Base-by-base conservation (phyloP, 306 rosid genomes). In the Fragaria iinumae region DNA sequence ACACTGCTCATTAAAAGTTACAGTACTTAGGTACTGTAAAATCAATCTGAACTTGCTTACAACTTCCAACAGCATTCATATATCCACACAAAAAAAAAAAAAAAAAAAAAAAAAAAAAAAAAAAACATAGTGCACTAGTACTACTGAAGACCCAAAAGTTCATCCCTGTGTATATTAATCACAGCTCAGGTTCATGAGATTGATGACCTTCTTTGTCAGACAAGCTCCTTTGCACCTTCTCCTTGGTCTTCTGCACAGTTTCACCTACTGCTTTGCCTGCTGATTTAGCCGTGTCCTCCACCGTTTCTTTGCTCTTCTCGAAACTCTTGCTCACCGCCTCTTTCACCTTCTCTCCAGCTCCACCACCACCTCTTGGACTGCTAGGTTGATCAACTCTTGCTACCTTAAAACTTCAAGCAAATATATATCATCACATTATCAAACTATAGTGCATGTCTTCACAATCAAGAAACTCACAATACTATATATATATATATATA, bases 221-320 rank as follows among this genome's bases (percentile, higher is more conserved):
- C 9, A 74, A 69, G 79, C 48, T 81, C 53, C 36, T 72, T 43
- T 76, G 67, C 69, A 85, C 66, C 43, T 52, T 76, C 60, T 82
- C 75, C 55, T 60, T 76, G 2, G 83, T 78, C 67, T 70, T 75
- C 11, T 74, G 71, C 55, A 76, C 38, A 3, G 83, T 78, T 45
- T 81, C 79, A 0, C 70, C 71, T 6, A 77, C 86, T 8, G 77
- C 18, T 36, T 60, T 29, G 8, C 86, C 86, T 1, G 84, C 84
- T 6, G 80, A 48, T 65, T 83, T 81, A 9, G 87, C 90, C 1
- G 86, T 68, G 48, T 32, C 83, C 66, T 81, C 87, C 60, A 79
- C 77, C 0, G 57, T 76, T 16, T 25, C 84, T 50, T 45, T 76
- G 78, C 82, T 29, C 71, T 63, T 47, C n/a, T 43, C 80, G n/a